Base-by-base conservation (phyloP, 2,329 filamentous ascomycete genomes). In the Penicillium sp. region DNA sequence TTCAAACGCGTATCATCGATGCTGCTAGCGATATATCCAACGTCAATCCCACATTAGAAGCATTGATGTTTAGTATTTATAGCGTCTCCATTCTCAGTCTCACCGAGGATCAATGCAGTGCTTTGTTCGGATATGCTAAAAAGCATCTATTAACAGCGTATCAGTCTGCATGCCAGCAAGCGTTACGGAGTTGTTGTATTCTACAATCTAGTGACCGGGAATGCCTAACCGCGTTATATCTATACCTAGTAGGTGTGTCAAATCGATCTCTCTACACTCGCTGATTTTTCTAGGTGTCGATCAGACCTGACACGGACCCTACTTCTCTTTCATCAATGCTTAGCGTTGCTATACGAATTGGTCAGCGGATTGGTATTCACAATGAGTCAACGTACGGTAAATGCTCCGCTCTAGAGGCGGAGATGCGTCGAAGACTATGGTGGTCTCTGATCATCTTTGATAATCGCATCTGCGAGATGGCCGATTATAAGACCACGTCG, bases 1-100 rank as follows among this genome's bases (percentile, higher is more conserved):
- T 44, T 44, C 41, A 44, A 31, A 44, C 41, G 15, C 41, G 27
- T 18, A 44, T 44, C 27, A 44, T 44, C 2, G 41, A 44, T 44
- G 41, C 41, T 44, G 41, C 12, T 8, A 13, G 25, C n/a, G 41
- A 44, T 18, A 44, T 44, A 2, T 0, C 41, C 6, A 44, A 44
- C 4, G 8, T 31, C n/a, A 18, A 31, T 44, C 41, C 41, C 41
- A 21, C 0, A 31, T 31, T 44, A 0, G 41, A 44, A 21, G 25
- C 41, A 31, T 18, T 44, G 27, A 44, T 44, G 41, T 44, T 44
- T 1, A 31, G 41, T 44, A 44, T 44, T 6, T 44, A 44, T 1
- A 4, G 41, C 6, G 41, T 44, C 10, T 31, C 41, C 27, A 31
- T 44, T 15, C 27, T 18, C 2, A 44, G 41, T 44, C 27, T 44